Conservation (phyloP, 2,329 filamentous ascomycete species). For the Phyllosticta paracitricarpa region DNA sequence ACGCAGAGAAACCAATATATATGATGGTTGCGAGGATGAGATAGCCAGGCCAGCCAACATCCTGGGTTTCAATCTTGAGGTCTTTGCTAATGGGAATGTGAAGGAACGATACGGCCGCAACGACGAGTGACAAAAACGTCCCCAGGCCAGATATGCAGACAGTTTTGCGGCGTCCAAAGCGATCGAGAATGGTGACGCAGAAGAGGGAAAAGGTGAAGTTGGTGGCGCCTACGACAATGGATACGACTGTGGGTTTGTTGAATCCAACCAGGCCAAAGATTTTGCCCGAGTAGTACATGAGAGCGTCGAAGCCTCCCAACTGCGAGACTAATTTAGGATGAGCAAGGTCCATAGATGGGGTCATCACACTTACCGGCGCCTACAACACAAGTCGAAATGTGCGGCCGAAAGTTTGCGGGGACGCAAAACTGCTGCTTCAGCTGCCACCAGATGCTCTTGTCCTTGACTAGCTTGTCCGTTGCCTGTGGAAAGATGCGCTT, state of each 20-base stretch:
- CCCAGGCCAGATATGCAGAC: constrained; percentile 39
- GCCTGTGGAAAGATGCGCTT: constrained; percentile 24
- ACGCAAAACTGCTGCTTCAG: constrained; percentile 26
- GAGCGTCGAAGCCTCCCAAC: constrained; percentile 52
- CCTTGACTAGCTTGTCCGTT: constrained; percentile 8
- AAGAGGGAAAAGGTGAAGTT: constrained; percentile 73
- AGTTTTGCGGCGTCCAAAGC: constrained; percentile 65
- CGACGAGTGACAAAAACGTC: constrained; percentile 61
- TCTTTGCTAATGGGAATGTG: constrained; percentile 35
- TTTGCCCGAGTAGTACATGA: constrained; percentile 63
- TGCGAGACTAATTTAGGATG: constrained; percentile 46
- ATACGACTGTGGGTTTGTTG: constrained; percentile 66
- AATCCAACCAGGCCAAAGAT: constrained; percentile 57
- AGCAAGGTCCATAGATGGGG: constrained; percentile 40
- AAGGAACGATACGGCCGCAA: constrained; percentile 53
- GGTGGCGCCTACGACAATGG: constrained; percentile 69
- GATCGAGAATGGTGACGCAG: constrained; percentile 68
- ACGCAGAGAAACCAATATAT: constrained; percentile 27
- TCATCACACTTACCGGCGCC: constrained; percentile 24
- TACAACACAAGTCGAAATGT: constrained; percentile 30
- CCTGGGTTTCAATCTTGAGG: constrained; percentile 21
- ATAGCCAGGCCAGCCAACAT: constrained; percentile 25
- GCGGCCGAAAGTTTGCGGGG: constrained; percentile 27
- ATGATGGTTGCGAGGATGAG: constrained; percentile 27
- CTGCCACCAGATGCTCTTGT: constrained; percentile 18